Evolutionary conservation across 2,329 filamentous ascomycete species (phyloP).

Genomic region (Neofusicoccum kwambonambiense): DNA sequence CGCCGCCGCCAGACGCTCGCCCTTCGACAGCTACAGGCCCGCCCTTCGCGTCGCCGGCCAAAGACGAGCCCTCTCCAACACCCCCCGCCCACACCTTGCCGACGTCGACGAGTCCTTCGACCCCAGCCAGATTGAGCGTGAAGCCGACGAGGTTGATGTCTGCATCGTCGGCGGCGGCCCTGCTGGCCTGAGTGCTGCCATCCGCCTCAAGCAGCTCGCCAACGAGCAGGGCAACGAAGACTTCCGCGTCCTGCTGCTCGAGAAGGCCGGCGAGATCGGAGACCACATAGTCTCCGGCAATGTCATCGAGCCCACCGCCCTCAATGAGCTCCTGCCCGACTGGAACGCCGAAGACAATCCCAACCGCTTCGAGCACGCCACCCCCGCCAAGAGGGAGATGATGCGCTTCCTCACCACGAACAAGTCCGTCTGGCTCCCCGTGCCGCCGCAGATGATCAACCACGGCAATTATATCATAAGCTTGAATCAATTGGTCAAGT

Average conservation of each 20-base stretch:
- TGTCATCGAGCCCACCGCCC: slow-evolving; percentile 83
- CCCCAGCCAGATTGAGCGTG: slow-evolving; percentile 67
- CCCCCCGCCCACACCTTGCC: slow-evolving; percentile 31
- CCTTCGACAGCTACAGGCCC: slow-evolving; percentile 25
- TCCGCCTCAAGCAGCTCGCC: slow-evolving; percentile 90
- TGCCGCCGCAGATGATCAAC: slow-evolving; percentile 97
- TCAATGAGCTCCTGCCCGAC: slow-evolving; percentile 88
- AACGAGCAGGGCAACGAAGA: slow-evolving; percentile 94
- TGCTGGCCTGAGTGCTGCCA: slow-evolving; percentile 87
- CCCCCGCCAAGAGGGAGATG: slow-evolving; percentile 76
- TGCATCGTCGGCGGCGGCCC: slow-evolving; percentile 97
- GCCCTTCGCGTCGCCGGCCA: slow-evolving; percentile 38
- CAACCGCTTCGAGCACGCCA: slow-evolving; percentile 81
- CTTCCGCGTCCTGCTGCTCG: slow-evolving; percentile 86
- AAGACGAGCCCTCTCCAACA: slow-evolving; percentile 35
- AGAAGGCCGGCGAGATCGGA: slow-evolving; percentile 93
- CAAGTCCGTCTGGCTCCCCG: slow-evolving; percentile 73
- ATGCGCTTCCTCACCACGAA: slow-evolving; percentile 94
- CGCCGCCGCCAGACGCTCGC: background rate
- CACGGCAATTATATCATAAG: slow-evolving; percentile 97
- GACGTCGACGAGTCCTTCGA: slow-evolving; percentile 45
- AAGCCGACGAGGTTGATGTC: slow-evolving; percentile 91
- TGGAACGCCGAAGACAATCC: slow-evolving; percentile 90
- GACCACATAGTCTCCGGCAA: slow-evolving; percentile 95
- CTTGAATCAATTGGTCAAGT: slow-evolving; percentile 91